A percentile compares a stretch with the other conserved stretches of the same genome.
phyloP scores from a whole-genome alignment of 2,329 filamentous ascomycete genomes.

The Clarireedia sp. region DNA sequence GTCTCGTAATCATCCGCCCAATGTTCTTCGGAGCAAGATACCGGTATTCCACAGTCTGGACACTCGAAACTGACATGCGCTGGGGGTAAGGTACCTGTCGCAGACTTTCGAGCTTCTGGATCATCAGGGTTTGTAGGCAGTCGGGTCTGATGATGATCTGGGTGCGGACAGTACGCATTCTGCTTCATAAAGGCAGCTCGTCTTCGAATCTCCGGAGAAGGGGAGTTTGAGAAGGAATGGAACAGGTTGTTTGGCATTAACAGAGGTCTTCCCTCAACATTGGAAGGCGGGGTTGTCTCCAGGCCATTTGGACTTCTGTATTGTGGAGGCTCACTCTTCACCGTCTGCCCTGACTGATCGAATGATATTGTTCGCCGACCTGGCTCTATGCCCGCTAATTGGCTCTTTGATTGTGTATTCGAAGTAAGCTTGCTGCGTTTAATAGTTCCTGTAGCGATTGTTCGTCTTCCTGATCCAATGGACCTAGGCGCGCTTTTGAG shows the following conservation, averaged over 20 bases:
- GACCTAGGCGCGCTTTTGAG: constrained; percentile 20
- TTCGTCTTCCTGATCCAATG: constrained; percentile 14
- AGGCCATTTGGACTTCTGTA: constrained; percentile 19
- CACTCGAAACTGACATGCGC: constrained; percentile 90
- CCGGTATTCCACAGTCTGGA: constrained; percentile 87
- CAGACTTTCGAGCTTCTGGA: constrained; percentile 50
- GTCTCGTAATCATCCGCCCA: constrained; percentile 94
- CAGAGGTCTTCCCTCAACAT: constrained; percentile 22
- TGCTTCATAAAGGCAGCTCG: constrained; percentile 87
- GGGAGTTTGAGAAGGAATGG: constrained; percentile 83
- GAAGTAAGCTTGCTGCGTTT: constrained; percentile 13
- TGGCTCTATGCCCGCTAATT: constrained; percentile 8
- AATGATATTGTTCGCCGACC: constrained; percentile 19
- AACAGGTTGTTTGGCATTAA: constrained; percentile 70
- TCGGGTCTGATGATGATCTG: constrained; percentile 71
- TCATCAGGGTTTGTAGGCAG: constrained; percentile 57
- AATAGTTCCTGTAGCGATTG: constrained; percentile 18
- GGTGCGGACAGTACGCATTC: constrained; percentile 89
- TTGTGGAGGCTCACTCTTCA: constrained; percentile 22
- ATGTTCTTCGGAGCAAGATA: constrained; percentile 90
- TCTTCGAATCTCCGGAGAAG: constrained; percentile 77
- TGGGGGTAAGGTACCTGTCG: constrained; percentile 53
- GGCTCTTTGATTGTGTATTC: constrained; percentile 10
- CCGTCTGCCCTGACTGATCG: constrained; percentile 18
- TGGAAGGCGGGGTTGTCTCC: constrained; percentile 16